Conservation (phyloP, 1,284 basidiomycete species). For the Marasmius tenuissimus region DNA sequence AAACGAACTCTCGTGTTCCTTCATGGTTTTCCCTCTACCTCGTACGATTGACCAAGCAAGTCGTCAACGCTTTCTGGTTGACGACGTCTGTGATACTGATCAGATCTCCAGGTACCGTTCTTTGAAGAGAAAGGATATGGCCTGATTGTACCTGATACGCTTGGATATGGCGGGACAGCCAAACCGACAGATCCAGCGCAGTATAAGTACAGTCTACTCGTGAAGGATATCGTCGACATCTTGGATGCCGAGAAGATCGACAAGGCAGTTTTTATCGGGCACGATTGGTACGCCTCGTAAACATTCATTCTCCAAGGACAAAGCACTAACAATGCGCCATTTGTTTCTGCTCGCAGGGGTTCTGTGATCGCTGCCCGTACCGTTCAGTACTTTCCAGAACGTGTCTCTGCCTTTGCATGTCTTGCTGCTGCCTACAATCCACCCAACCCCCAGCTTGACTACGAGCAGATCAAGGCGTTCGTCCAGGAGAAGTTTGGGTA, state of each 20-base stretch:
- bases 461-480: conserved; percentile 17
- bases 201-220: conserved; percentile 33
- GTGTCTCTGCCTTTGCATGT: conserved; percentile 43
- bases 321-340: neutral
- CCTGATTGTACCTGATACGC: conserved; percentile 40
- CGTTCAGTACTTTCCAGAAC: conserved; percentile 35
- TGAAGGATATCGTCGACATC: conserved; percentile 47
- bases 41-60: conserved; percentile 45
- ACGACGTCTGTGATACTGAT: too few species aligned
- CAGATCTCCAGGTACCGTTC: conserved; percentile 15
- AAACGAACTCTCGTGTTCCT: conserved; percentile 43
- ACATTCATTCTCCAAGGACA: too few species aligned
- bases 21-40: conserved; percentile 48
- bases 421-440: conserved; percentile 37
- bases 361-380: conserved; percentile 33
- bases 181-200: conserved; percentile 31
- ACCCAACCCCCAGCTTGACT: conserved; percentile 22
- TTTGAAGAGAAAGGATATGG: conserved; percentile 38
- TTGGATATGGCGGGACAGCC: conserved; percentile 42
- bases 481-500: conserved; percentile 25
- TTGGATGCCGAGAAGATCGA: conserved; percentile 40
- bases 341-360: conserved; percentile 32
- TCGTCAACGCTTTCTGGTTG: neutral
- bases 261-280: conserved; percentile 40
- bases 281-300: conserved; percentile 43